A percentile compares a stretch with the other conserved stretches of the same genome.
Conservation (phyloP, 768 basidiomycete genomes). For the Lactifluus subvellereus region DNA sequence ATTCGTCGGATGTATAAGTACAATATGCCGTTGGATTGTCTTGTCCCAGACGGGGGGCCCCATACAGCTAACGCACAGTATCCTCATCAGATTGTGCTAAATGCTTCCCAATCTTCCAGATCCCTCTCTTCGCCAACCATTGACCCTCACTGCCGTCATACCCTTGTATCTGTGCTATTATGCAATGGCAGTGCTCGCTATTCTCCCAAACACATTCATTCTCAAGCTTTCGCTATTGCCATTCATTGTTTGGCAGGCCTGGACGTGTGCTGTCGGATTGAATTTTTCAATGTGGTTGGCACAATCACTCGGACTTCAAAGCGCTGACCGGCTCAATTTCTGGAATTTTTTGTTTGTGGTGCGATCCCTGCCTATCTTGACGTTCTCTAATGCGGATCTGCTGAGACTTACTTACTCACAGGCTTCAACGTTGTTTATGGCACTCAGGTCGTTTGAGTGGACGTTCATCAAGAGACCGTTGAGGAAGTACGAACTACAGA, state of each 20-base stretch:
- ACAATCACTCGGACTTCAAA: not conserved
- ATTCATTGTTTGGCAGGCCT: constrained; percentile 2
- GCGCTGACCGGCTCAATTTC: not conserved
- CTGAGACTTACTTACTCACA: not conserved
- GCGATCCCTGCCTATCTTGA: not conserved
- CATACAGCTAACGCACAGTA: not conserved
- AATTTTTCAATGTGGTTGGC: not conserved
- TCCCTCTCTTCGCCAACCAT: not conserved
- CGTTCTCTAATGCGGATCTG: not conserved
- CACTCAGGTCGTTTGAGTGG: constrained; percentile 10
- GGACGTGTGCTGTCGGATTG: not conserved
- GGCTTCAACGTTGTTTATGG: not conserved
- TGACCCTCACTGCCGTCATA: not conserved
- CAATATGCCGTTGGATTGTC: not conserved
- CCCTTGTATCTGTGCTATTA: constrained; percentile 7
- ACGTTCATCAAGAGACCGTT: constrained; percentile 7
- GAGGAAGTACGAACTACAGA: not conserved
- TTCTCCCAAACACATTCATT: constrained; percentile 5
- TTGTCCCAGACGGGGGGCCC: not conserved
- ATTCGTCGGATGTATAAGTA: not conserved
- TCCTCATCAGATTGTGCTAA: not conserved
- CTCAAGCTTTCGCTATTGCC: constrained; percentile 8
- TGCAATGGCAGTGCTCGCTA: not conserved
- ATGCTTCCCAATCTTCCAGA: not conserved
- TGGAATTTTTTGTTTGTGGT: constrained; percentile 8